A percentile compares a stretch with the other conserved stretches of the same genome.
Conservation (phyloP, 352 stramenopile species). For the Phytophthora foliorum region DNA sequence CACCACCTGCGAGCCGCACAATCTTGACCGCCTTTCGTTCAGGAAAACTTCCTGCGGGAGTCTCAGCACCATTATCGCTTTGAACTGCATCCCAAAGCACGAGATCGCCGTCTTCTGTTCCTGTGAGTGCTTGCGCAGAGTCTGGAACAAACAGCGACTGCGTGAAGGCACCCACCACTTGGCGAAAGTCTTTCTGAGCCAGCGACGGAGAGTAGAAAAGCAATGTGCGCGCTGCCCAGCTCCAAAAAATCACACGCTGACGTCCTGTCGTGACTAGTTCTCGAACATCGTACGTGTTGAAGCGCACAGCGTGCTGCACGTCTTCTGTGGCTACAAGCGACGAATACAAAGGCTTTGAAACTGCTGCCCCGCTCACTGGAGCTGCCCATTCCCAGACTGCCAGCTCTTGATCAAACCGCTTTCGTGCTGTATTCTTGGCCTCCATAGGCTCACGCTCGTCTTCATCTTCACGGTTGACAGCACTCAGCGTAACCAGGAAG, state of each 20-base stretch:
- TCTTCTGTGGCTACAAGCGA: slow-evolving; percentile 81
- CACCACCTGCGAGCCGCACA: slow-evolving; percentile 67
- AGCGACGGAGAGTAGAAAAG: slow-evolving; percentile 89
- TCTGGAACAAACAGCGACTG: slow-evolving; percentile 90
- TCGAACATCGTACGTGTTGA: slow-evolving; percentile 91
- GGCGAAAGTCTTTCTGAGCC: slow-evolving; percentile 83
- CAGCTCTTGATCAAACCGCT: slow-evolving; percentile 79
- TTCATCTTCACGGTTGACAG: slow-evolving; percentile 42
- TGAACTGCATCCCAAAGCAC: slow-evolving; percentile 88
- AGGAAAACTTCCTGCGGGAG: slow-evolving; percentile 42
- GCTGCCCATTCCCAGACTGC: slow-evolving; percentile 92
- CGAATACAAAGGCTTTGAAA: slow-evolving; percentile 61
- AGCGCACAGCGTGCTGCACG: slow-evolving; percentile 83
- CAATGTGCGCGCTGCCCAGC: slow-evolving; percentile 83
- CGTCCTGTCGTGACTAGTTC: slow-evolving; percentile 92
- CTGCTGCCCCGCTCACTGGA: slow-evolving; percentile 31
- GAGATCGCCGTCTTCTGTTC: slow-evolving; percentile 87
- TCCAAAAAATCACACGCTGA: slow-evolving; percentile 92
- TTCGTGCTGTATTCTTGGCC: slow-evolving; percentile 17
- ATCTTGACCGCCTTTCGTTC: slow-evolving; percentile 90
- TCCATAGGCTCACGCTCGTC: slow-evolving; percentile 12
- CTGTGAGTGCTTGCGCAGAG: slow-evolving; percentile 86
- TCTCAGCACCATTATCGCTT: slow-evolving; percentile 29
- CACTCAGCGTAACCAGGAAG: slow-evolving; percentile 89
- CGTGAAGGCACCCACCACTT: slow-evolving; percentile 87